Percentiles rank a stretch among this genome's conserved stretches.
Evolutionary conservation across 352 stramenopile species (phyloP).

Genomic region (Globisporangium viniferum): DNA sequence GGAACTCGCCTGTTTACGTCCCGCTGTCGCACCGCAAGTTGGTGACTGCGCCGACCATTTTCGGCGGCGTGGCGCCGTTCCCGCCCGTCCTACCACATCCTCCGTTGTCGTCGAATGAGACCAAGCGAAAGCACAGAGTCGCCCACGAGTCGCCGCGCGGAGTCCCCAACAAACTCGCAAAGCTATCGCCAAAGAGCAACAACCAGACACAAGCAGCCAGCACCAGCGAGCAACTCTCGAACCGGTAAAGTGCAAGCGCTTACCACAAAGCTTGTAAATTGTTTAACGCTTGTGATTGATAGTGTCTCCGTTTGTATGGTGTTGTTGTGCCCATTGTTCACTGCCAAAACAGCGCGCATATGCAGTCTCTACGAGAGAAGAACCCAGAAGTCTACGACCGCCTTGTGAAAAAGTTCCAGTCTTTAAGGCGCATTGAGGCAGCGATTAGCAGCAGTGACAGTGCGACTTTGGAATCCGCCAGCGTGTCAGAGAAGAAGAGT

Average conservation of each 20-base stretch:
- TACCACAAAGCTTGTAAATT: not conserved
- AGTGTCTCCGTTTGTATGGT: not conserved
- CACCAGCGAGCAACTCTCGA: constrained; percentile 15
- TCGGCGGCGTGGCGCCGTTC: constrained; percentile 38
- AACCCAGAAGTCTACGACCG: constrained; percentile 38
- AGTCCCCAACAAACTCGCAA: constrained; percentile 15
- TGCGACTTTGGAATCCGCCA: not conserved
- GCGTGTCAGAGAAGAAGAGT: not conserved
- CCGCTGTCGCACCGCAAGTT: constrained; percentile 63
- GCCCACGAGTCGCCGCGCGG: constrained; percentile 6
- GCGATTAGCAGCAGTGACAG: too few relatives aligned
- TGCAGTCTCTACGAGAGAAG: constrained; percentile 32
- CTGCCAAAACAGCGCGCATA: constrained; percentile 17
- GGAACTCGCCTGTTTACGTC: constrained; percentile 59
- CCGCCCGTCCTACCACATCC: constrained; percentile 22
- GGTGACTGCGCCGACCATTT: constrained; percentile 44
- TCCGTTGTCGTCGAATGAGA: constrained; percentile 1
- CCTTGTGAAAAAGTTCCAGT: constrained; percentile 27
- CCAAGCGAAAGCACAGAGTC: constrained; percentile 4
- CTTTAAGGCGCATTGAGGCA: constrained; percentile 16
- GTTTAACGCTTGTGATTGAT: not conserved
- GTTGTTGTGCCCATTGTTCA: not conserved
- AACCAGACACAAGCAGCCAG: constrained; percentile 4
- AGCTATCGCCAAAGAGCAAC: constrained; percentile 13
- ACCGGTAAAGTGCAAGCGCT: constrained; percentile 17